Evolutionary conservation across 1,139 yeast genomes (phyloP).

Genomic region (Yarrowia galli): DNA sequence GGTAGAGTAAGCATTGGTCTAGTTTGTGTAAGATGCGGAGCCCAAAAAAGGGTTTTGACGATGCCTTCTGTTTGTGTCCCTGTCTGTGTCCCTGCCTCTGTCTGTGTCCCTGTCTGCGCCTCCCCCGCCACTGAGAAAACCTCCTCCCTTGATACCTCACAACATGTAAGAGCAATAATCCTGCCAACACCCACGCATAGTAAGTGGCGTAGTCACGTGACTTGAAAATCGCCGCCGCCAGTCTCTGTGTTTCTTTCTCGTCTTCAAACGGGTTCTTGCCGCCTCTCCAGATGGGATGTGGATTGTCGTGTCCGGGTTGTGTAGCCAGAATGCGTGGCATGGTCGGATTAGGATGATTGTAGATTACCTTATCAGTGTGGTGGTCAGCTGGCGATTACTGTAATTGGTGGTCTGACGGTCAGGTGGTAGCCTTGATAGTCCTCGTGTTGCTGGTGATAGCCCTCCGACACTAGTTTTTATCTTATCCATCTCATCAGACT

Average conservation of each 20-base stretch:
- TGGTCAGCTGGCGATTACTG: too few species aligned
- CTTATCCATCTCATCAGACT: constrained; percentile 35
- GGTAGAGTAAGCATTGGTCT: constrained; percentile 22
- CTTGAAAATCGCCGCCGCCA: constrained; percentile 13
- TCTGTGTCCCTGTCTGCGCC: too few species aligned
- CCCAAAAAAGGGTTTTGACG: background rate
- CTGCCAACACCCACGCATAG: constrained; percentile 9
- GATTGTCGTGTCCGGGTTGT: background rate
- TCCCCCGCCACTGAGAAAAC: background rate
- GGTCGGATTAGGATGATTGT: background rate
- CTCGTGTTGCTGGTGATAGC: too few species aligned
- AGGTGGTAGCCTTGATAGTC: too few species aligned
- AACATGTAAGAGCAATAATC: constrained; percentile 17
- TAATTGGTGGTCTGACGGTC: too few species aligned
- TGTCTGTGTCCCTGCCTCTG: too few species aligned
- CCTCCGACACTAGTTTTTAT: too few species aligned
- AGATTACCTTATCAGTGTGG: too few species aligned
- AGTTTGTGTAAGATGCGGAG: constrained; percentile 5
- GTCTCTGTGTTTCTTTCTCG: constrained; percentile 1
- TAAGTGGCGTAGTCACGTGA: constrained; percentile 21
- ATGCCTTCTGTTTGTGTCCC: too few species aligned
- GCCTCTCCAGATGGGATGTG: constrained; percentile 24
- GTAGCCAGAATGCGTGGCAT: constrained; percentile 35
- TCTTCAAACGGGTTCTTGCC: constrained; percentile 26
- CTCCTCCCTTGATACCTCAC: constrained; percentile 8